Evolutionary conservation across 306 rosid genomes (phyloP).

Genomic region (Prunus mume): DNA sequence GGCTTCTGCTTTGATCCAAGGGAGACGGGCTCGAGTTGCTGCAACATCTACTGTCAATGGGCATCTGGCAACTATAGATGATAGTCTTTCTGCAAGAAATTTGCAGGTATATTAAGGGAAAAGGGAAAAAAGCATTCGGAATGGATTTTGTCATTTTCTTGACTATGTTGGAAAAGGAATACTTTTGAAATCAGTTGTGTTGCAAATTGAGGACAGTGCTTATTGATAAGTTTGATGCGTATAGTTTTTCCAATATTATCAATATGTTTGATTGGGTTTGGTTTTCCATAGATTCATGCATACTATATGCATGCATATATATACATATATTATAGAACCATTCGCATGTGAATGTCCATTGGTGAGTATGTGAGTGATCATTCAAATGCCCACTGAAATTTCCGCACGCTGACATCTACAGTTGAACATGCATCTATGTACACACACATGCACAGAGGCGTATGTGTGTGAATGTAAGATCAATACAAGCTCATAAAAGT

Average conservation of each 20-base stretch:
- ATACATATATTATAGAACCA: no score
- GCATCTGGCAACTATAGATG: conserved; percentile 71
- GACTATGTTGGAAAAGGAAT: background rate
- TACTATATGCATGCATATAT: no score
- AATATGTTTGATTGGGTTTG: background rate
- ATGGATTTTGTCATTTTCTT: background rate
- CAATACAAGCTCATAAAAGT: background rate
- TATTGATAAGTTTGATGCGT: background rate
- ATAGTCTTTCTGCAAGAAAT: conserved; percentile 83
- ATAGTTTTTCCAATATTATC: background rate
- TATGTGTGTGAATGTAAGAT: background rate
- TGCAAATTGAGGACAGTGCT: background rate
- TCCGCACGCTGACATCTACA: background rate
- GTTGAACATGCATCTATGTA: background rate
- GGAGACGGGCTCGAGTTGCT: conserved; percentile 87
- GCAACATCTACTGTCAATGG: conserved; percentile 94
- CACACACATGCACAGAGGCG: background rate
- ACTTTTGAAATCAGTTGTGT: background rate
- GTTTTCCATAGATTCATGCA: background rate
- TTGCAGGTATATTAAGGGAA: conserved; percentile 51
- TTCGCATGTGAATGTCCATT: no score
- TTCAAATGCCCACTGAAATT: background rate
- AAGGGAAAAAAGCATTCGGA: background rate
- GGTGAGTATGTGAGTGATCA: background rate
- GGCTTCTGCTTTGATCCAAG: conserved; percentile 79